Conservation (phyloP, 2,329 filamentous ascomycete species). For the Immersiporthe knoxdaviesiana region DNA sequence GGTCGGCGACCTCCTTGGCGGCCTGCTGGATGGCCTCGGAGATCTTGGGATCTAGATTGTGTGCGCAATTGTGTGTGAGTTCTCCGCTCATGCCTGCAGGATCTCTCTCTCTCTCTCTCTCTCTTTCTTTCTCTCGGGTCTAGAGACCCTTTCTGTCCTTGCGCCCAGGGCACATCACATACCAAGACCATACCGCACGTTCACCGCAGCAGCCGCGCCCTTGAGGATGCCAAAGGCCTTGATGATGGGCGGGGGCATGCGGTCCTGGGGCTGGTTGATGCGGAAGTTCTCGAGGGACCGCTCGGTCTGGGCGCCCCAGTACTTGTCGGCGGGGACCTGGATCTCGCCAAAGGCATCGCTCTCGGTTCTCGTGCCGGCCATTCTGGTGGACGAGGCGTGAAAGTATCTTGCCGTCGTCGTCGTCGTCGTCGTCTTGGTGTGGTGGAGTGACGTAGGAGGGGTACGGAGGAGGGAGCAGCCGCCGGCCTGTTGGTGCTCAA, state of each 20-base stretch:
- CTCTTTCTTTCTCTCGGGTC: too few relatives aligned
- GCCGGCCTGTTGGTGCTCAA: slow-evolving; percentile 16
- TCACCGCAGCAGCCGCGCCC: slow-evolving; percentile 92
- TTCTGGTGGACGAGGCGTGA: slow-evolving; percentile 51
- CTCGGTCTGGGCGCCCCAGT: slow-evolving; percentile 98
- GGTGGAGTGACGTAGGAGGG: slow-evolving; percentile 14
- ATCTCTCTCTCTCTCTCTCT: too few relatives aligned
- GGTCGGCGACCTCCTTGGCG: slow-evolving; percentile 86
- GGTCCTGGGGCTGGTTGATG: slow-evolving; percentile 99
- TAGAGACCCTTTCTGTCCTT: not conserved
- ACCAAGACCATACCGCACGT: slow-evolving; percentile 93
- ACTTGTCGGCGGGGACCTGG: slow-evolving; percentile 87
- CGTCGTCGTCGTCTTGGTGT: slow-evolving; percentile 18
- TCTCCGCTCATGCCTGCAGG: slow-evolving; percentile 2
- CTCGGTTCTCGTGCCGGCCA: slow-evolving; percentile 75
- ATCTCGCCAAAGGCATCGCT: slow-evolving; percentile 98
- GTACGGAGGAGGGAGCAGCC: slow-evolving; percentile 9
- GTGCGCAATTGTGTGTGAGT: not conserved
- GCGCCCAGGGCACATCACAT: slow-evolving; percentile 42
- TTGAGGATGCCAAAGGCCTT: slow-evolving; percentile 96
- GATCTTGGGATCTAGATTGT: slow-evolving; percentile 74
- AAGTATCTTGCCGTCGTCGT: slow-evolving; percentile 39
- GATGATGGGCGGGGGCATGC: slow-evolving; percentile 92
- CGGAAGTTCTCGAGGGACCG: slow-evolving; percentile 96
- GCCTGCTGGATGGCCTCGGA: slow-evolving; percentile 94